Conservation (phyloP, 2,329 filamentous ascomycete species). For the Epichloe sibirici region DNA sequence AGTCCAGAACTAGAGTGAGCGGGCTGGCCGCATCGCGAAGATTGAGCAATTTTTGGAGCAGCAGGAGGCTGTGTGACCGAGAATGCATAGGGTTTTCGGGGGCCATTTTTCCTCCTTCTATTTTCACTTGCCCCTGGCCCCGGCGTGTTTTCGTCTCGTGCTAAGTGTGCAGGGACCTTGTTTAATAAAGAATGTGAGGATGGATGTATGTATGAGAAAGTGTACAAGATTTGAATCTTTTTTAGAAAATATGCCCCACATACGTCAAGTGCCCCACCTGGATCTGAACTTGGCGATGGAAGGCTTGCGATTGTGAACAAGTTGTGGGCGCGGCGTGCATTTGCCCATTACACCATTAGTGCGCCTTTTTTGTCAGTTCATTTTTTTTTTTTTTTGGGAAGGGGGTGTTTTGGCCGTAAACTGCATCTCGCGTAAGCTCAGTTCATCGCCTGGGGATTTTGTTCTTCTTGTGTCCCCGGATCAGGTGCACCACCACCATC, state of each 20-base stretch:
- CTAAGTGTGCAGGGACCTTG: background rate
- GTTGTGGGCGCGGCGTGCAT: too few relatives aligned
- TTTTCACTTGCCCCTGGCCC: background rate
- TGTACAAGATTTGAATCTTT: background rate
- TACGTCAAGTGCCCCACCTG: background rate
- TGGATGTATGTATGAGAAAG: background rate
- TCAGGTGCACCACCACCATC: background rate
- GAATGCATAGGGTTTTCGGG: conserved; percentile 50
- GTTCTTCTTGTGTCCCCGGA: background rate
- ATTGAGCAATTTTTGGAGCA: conserved; percentile 72
- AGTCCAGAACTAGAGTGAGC: conserved; percentile 76
- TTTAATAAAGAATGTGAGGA: background rate
- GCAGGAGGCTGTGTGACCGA: conserved; percentile 70
- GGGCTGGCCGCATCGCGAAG: conserved; percentile 71
- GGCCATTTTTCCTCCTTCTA: conserved; percentile 32
- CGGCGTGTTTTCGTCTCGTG: background rate
- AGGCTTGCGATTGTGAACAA: too few relatives aligned
- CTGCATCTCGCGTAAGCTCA: background rate
- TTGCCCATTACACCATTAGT: too few relatives aligned
- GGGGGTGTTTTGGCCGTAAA: background rate
- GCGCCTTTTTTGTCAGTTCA: background rate
- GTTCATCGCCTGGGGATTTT: background rate
- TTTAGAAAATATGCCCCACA: background rate
- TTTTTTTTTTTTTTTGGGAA: background rate
- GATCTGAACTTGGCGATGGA: background rate